phyloP scores from a whole-genome alignment of 179 eudicot genomes.

The Heliamphora pulchella region DNA sequence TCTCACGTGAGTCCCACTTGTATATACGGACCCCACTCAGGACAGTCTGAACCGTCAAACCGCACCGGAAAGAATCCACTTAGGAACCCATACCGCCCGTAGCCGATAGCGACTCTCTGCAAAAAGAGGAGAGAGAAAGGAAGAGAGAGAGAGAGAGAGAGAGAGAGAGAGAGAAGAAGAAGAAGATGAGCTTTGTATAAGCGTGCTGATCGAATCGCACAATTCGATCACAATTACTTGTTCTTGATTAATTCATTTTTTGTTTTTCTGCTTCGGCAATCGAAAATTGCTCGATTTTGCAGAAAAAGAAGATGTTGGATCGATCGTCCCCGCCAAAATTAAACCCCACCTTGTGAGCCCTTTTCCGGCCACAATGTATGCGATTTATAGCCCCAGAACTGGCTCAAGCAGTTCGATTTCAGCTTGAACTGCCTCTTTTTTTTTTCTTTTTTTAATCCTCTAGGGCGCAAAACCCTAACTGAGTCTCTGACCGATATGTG shows the following conservation, averaged over 20 bases:
- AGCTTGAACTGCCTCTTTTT: constrained; percentile 5
- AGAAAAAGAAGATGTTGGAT: not conserved
- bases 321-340: constrained; percentile 6
- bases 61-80: not conserved
- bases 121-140: not conserved
- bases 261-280: not conserved
- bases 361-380: constrained; percentile 8
- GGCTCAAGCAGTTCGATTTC: constrained; percentile 8
- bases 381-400: constrained; percentile 9
- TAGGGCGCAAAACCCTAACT: constrained; percentile 8
- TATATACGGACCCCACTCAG: not conserved
- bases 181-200: not conserved
- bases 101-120: constrained; percentile 6
- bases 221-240: not conserved
- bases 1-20: not conserved
- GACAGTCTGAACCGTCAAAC: not conserved
- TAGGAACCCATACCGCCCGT: constrained; percentile 2
- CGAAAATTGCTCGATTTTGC: not conserved
- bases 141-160: constrained; percentile 6
- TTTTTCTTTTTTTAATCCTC: not conserved
- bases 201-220: not conserved
- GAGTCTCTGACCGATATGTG: constrained; percentile 4
- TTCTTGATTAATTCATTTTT: not conserved
- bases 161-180: not conserved
- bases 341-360: not conserved